Base-by-base conservation (phyloP, 2,329 filamentous ascomycete species). In the Mycocentrospora acerina region DNA sequence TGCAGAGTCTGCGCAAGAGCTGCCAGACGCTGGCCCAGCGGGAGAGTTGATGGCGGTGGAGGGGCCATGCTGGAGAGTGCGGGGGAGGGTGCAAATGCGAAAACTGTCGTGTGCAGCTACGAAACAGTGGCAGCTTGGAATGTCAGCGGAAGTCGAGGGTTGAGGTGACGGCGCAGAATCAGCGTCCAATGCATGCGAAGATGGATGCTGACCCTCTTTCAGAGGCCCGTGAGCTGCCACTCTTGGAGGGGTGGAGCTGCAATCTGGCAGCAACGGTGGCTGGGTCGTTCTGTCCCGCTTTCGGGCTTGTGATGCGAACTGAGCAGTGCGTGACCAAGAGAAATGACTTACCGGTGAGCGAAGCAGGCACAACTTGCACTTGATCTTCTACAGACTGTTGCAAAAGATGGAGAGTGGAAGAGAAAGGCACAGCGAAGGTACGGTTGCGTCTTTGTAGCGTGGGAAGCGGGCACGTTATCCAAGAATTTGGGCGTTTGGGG, bases 1-100 rank as follows among this genome's bases (percentile, higher is more conserved):
- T 97, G 93, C 55, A 97, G 77, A 30, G 90, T 97, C 70, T 95
- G 83, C 53, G 85, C 90, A 55, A 97, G 78, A 56, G 80, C 77
- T 59, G 88, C 71, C 44, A 95, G 73, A 64, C 90, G 81, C 74
- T 93, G 83, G 62, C 75, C 72, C 60, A 93, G 75, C 67, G 88
- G 83, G 69, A 86, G 70, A 57, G 73, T 78, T 42, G 85, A 73
- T 42, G 84, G 74, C 51, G 86, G 85, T 69, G 86, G 85, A 72
- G 87, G 85, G 71, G 87, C 81, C 84, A 88, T 88, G 47, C n/a
- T n/a, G n/a, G n/a, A n/a, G n/a, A n/a, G 42, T 51, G 56, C 5
- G 19, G 19, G 45, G 48, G 44, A 46, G 46, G 48, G 52, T 17
- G 42, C 30, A 32, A 35, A 28, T 24, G 27, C 37, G 26, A 33